These are phyloP conservation scores for Hypsizygus ulmarius DNA, from an alignment of 1,284 basidiomycete species.

Conservation along the genomic window DNA sequence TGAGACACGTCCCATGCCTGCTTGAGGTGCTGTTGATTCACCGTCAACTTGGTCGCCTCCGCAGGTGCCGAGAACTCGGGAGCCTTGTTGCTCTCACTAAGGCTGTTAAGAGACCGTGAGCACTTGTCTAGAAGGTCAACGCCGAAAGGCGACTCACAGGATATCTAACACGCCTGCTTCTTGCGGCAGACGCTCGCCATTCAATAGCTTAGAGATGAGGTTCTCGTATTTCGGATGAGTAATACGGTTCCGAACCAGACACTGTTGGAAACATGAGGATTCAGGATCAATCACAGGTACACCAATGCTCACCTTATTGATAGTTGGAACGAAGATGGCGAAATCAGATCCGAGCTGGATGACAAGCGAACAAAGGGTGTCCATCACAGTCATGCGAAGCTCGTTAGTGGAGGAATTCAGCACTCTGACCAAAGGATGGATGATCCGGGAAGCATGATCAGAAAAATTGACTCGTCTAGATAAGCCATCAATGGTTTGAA, in stretches of 20 bases:
- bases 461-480: slow-evolving; percentile 96
- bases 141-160: slow-evolving; percentile 40
- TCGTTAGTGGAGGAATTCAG: slow-evolving; percentile 81
- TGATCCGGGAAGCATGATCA: slow-evolving; percentile 97
- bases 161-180: slow-evolving; percentile 61
- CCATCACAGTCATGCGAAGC: slow-evolving; percentile 85
- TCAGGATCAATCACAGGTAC: neutral
- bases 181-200: slow-evolving; percentile 88
- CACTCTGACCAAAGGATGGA: slow-evolving; percentile 92
- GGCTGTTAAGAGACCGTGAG: slow-evolving; percentile 28
- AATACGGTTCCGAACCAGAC: slow-evolving; percentile 76
- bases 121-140: slow-evolving; percentile 5
- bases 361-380: slow-evolving; percentile 90
- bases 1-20: slow-evolving; percentile 94
- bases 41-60: slow-evolving; percentile 86
- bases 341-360: slow-evolving; percentile 96
- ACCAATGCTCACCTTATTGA: slow-evolving; percentile 75
- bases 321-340: slow-evolving; percentile 95
- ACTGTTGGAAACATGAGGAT: slow-evolving; percentile 41
- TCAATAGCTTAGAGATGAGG: slow-evolving; percentile 86
- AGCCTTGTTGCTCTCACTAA: slow-evolving; percentile 57
- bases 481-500: slow-evolving; percentile 89
- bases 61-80: slow-evolving; percentile 75
- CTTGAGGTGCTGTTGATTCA: slow-evolving; percentile 98
- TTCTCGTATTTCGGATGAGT: slow-evolving; percentile 87